phyloP scores from a whole-genome alignment of 2,329 filamentous ascomycete species.

The Thelonectria rubi region DNA sequence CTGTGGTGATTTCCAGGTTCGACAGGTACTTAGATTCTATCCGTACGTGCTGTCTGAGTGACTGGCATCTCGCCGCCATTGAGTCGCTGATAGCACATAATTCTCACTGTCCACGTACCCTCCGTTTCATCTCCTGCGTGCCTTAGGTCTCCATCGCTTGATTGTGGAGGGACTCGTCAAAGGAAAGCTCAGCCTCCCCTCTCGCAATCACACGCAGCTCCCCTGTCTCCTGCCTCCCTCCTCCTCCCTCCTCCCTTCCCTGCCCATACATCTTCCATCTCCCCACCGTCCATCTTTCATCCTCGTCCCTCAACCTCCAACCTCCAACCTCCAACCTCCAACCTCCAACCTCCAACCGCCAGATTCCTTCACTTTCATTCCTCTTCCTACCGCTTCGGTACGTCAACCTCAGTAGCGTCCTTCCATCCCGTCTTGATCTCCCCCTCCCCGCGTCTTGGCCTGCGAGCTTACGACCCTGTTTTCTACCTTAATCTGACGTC shows the following conservation, averaged over 20 bases:
- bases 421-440: slow-evolving; percentile 2
- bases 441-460: slow-evolving; percentile 10
- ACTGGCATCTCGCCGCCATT: neutral
- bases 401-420: slow-evolving; percentile 9
- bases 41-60: neutral
- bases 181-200: slow-evolving; percentile 9
- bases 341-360: slow-evolving; percentile 8
- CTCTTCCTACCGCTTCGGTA: slow-evolving; percentile 12
- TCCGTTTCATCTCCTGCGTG: slow-evolving; percentile 5
- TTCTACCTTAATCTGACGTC: slow-evolving; percentile 16
- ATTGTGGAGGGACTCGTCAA: neutral
- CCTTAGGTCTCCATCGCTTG: slow-evolving; percentile 7
- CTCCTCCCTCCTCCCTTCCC: slow-evolving; percentile 4
- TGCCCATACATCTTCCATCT: slow-evolving; percentile 4
- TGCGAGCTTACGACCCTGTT: slow-evolving; percentile 4
- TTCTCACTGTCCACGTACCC: slow-evolving; percentile 1
- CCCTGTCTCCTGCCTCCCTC: slow-evolving; percentile 8
- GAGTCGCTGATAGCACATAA: neutral
- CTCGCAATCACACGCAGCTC: too few species aligned
- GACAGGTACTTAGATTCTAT: too few species aligned
- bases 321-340: neutral
- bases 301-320: neutral
- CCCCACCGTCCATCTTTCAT: slow-evolving; percentile 1
- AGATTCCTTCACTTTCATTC: neutral
- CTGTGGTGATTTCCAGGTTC: too few species aligned